Percentiles rank a stretch among this genome's conserved stretches.
Conservation (phyloP, 1,139 yeast genomes). For the Candida mesenterica region DNA sequence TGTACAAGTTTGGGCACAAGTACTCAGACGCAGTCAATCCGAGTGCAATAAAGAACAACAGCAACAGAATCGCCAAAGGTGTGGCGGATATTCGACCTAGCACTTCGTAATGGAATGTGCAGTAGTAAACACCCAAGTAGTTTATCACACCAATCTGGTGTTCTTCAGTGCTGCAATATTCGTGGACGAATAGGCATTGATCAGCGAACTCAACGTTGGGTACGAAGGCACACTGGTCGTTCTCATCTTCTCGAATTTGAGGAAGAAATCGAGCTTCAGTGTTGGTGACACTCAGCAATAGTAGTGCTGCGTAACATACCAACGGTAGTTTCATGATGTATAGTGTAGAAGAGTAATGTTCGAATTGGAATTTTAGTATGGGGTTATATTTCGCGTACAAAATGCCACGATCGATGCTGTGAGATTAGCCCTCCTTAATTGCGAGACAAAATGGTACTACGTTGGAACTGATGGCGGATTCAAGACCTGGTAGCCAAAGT, state of each 20-base stretch:
- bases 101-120: conserved; percentile 9
- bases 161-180: conserved; percentile 38
- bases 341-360: not conserved
- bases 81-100: conserved; percentile 6
- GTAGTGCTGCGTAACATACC: not conserved
- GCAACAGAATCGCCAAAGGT: conserved; percentile 26
- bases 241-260: conserved; percentile 1
- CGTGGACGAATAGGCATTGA: conserved; percentile 44
- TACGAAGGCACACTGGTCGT: conserved; percentile 13
- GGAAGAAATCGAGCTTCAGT: not conserved
- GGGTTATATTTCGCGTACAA: too few relatives aligned
- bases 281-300: not conserved
- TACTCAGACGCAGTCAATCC: conserved; percentile 77
- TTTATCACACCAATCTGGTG: conserved; percentile 18
- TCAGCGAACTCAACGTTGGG: conserved; percentile 23
- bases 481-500: too few relatives aligned
- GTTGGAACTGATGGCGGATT: too few relatives aligned
- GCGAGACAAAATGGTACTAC: too few relatives aligned
- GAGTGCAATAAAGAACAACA: conserved; percentile 53
- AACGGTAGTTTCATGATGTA: not conserved
- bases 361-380: too few relatives aligned
- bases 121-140: conserved; percentile 20
- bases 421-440: too few relatives aligned
- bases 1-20: conserved; percentile 69
- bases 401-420: too few relatives aligned